Percentiles rank a stretch among this genome's conserved stretches.
Conservation (phyloP, 1,139 yeast species). For the Geotrichum citri-aurantii region DNA sequence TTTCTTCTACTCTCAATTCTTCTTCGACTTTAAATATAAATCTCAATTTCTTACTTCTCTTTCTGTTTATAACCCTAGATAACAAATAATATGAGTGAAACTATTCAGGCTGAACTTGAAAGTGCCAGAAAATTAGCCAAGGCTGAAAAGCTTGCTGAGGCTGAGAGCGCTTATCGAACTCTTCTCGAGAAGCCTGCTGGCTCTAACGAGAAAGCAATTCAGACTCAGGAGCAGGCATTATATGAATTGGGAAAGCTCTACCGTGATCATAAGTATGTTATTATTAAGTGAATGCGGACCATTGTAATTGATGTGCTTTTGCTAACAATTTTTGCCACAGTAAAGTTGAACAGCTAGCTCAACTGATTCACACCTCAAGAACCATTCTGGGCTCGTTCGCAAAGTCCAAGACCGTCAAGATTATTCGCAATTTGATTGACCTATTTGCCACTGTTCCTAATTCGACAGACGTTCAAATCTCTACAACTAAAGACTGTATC, state of each 20-base stretch:
- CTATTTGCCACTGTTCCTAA: conserved; percentile 63
- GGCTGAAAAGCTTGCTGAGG: conserved; percentile 45
- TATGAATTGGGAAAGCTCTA: conserved; percentile 35
- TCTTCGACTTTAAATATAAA: not conserved
- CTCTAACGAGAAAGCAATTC: conserved; percentile 38
- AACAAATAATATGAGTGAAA: conserved; percentile 17
- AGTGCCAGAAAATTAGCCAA: conserved; percentile 55
- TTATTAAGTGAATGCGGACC: conserved; percentile 9
- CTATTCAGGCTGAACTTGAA: conserved; percentile 30
- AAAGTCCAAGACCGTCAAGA: conserved; percentile 91
- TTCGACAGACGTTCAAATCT: conserved; percentile 65
- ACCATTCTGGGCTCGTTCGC: conserved; percentile 68
- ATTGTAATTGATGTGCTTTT: conserved; percentile 25
- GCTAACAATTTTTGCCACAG: conserved; percentile 17
- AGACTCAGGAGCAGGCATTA: conserved; percentile 36
- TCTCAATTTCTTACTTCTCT: not conserved
- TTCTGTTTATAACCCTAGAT: not conserved
- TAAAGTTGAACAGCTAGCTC: conserved; percentile 49
- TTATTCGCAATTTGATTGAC: conserved; percentile 63
- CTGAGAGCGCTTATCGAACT: conserved; percentile 52
- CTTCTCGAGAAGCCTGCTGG: conserved; percentile 38
- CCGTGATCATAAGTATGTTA: conserved; percentile 26
- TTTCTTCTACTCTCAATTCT: not conserved
- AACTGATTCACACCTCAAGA: conserved; percentile 65
- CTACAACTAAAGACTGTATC: conserved; percentile 70